Evolutionary conservation across 352 stramenopile genomes (phyloP), one percentile per base, ranked within the genome.

Genomic region (Phytophthora quininea): DNA sequence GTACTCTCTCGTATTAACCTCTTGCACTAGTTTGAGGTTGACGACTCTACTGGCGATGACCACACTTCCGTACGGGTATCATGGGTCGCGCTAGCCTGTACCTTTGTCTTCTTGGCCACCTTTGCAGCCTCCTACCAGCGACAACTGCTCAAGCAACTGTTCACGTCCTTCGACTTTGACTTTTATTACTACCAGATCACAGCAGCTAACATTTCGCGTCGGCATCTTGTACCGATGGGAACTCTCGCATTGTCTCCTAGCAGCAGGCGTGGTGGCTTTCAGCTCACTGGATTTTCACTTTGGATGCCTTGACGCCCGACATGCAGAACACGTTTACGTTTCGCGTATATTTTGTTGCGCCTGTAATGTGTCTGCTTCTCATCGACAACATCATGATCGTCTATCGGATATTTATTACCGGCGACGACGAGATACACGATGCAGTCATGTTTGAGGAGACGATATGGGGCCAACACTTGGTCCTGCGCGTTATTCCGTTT

Each of bases 161-260:
- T 67, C 7, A 56, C 40, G 15, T 83, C 78, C 11, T 86, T 84
- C 49, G 75, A 86, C 51, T 84, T 77, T 33, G 40, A 67, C 2
- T 82, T 82, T 38, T 79, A 84, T 60, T 66, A 55, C 0, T 42
- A 69, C 5, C 65, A 86, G 58, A 49, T 69, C 12, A 66, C 67
- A 0, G 19, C 62, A 12, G 66, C 73, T 12, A 59, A 76, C 47
- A 40, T 78, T 5, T 72, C n/a, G 62, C 11, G 45, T 82, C 1
- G 75, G 69, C 29, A 49, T 62, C 3, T 48, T 83, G 30, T 60
- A 51, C 58, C 19, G 19, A 24, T 71, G 63, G 64, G 46, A 58
- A 15, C 3, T 11, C 2, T 27, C 58, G 0, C 42, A 58, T 5
- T 62, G 19, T 24, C 24, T 57, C 7, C 57, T 76, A 40, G 61